Evolutionary conservation across 495 filamentous ascomycete species (phyloP), one percentile per base, ranked within the genome.

Genomic region (Hypoxylon perforatum): DNA sequence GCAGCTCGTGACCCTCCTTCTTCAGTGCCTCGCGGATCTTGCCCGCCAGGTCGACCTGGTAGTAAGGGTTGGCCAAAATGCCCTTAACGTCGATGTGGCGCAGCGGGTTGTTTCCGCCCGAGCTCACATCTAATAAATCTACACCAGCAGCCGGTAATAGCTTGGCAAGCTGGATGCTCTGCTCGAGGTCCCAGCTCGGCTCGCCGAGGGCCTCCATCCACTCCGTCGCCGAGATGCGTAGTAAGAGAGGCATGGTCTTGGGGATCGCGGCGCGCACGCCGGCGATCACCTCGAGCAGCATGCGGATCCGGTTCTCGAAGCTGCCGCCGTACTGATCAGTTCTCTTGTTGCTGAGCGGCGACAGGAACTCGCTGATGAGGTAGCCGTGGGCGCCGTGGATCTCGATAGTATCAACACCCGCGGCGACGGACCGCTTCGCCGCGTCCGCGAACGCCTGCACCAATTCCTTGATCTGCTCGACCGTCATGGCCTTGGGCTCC

Each of bases 101-200:
- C 14, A 75, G 69, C 30, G 79, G 76, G 74, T 87, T 86, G 64
- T 89, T 88, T 12, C 90, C 92, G 4, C 84, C 90, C 0, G 88
- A 87, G 60, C 85, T 89, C 45, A 93, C 87, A 74, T 96, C 92
- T 14, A 94, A 76, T 3, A 94, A 73, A 75, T 94, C 92, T 21
- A 96, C 81, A 3, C 88, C 91, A 1, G 85, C 75, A 8, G 82
- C 85, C 0, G 89, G 84, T 0, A 93, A 81, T 22, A 89, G 71
- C 65, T 86, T 84, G 12, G 90, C 88, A 2, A 96, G 80, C 60
- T 74, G 66, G 49, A 87, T 81, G 19, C 84, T 90, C 36, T 90
- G 77, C 22, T 84, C 77, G 35, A 92, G 70, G 30, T 86, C 84
- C 92, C 91, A 94, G 39, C 84, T 83, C 10, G 85, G 86, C 7